A percentile compares a stretch with the other conserved stretches of the same genome.
Evolutionary conservation across 2,329 filamentous ascomycete species (phyloP).

Genomic region (Endoconidiophora laricicola): DNA sequence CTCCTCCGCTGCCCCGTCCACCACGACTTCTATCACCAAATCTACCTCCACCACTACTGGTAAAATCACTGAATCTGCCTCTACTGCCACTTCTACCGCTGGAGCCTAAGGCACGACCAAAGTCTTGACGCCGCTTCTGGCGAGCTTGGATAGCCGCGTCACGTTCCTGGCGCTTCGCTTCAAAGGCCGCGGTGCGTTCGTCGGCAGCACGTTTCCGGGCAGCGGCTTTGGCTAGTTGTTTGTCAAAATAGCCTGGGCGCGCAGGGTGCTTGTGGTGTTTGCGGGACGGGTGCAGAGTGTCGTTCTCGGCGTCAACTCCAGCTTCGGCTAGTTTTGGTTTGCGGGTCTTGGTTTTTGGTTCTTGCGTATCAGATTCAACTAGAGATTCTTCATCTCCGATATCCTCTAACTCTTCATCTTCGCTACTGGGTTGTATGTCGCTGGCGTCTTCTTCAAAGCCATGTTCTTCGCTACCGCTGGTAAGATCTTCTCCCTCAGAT

Average conservation of each 20-base stretch:
- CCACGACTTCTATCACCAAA: neutral
- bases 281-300: slow-evolving; percentile 7
- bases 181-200: slow-evolving; percentile 22
- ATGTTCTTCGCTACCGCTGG: slow-evolving; percentile 14
- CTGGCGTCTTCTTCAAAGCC: neutral
- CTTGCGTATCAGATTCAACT: neutral
- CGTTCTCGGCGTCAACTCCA: slow-evolving; percentile 16
- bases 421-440: neutral
- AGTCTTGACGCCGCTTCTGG: slow-evolving; percentile 39
- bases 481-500: slow-evolving; percentile 20
- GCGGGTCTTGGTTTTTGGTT: slow-evolving; percentile 10
- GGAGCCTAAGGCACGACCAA: slow-evolving; percentile 47
- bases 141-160: slow-evolving; percentile 33
- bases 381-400: neutral
- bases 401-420: neutral
- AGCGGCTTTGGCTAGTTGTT: slow-evolving; percentile 36
- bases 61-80: neutral
- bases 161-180: slow-evolving; percentile 38
- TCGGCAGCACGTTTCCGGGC: slow-evolving; percentile 20
- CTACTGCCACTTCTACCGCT: slow-evolving; percentile 21
- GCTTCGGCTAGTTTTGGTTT: neutral
- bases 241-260: slow-evolving; percentile 45
- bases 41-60: neutral
- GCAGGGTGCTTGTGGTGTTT: slow-evolving; percentile 9
- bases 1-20: neutral